Percentiles rank a stretch among this genome's conserved stretches.
Evolutionary conservation across 176 grass and related monocot genomes (phyloP).

Genomic region (Echinochloa phyllopogon): DNA sequence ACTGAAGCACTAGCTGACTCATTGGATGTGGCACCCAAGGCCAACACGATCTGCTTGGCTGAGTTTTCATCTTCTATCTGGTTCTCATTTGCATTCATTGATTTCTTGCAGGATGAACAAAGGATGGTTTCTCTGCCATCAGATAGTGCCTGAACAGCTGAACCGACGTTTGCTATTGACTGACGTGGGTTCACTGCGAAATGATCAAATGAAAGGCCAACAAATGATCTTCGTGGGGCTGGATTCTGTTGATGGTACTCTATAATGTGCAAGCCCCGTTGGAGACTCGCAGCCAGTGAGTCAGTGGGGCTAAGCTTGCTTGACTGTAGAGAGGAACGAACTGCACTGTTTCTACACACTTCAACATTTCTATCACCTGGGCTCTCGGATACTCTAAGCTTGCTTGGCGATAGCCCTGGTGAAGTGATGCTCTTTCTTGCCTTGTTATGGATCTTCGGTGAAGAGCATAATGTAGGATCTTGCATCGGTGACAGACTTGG

Average conservation of each 20-base stretch:
- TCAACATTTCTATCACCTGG: conserved; percentile 46
- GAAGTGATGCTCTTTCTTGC: conserved; percentile 67
- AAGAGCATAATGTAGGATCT: conserved; percentile 84
- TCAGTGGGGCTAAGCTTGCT: conserved; percentile 85
- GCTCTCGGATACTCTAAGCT: conserved; percentile 40
- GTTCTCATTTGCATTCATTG: conserved; percentile 49
- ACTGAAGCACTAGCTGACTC: conserved; percentile 9
- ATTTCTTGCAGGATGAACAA: conserved; percentile 85
- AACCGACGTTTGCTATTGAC: conserved; percentile 53
- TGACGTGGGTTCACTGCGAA: conserved; percentile 67
- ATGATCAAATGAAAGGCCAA: conserved; percentile 98
- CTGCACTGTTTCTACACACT: conserved; percentile 51
- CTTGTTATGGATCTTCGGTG: conserved; percentile 77
- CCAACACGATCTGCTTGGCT: conserved; percentile 57
- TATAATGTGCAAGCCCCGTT: conserved; percentile 92
- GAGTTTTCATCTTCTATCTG: conserved; percentile 39
- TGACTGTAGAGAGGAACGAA: conserved; percentile 75
- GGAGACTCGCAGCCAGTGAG: conserved; percentile 80
- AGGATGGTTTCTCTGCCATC: conserved; percentile 46
- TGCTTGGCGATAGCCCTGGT: conserved; percentile 52
- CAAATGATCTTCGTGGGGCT: conserved; percentile 64
- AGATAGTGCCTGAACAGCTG: conserved; percentile 40
- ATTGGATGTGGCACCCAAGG: conserved; percentile 23
- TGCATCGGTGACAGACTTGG: conserved; percentile 52
- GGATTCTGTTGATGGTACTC: conserved; percentile 76